These are phyloP conservation scores for Eucalyptus regnans DNA, from an alignment of 345 rosid species.

Conservation along the genomic window DNA sequence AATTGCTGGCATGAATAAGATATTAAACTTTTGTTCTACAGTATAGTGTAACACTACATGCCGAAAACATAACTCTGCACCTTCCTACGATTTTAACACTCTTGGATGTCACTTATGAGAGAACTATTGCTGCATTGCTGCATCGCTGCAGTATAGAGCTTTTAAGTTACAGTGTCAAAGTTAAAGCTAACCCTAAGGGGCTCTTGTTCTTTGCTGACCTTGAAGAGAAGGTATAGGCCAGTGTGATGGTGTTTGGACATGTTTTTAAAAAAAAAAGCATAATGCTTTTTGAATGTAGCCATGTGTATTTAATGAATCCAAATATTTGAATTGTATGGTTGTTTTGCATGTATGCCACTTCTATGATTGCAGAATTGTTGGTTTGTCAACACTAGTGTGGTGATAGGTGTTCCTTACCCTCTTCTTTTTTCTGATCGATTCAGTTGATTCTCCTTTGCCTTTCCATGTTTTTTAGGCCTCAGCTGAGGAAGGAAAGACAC, in stretches of 20 bases:
- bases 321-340: background rate
- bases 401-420: background rate
- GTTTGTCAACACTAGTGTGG: background rate
- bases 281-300: background rate
- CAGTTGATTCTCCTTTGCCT: background rate
- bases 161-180: background rate
- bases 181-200: background rate
- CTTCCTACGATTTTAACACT: background rate
- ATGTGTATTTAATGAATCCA: background rate
- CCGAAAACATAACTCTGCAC: background rate
- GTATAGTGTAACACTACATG: background rate
- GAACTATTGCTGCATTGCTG: background rate
- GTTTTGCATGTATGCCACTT: background rate
- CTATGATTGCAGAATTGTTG: background rate
- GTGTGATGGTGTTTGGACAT: background rate
- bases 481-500: conserved; percentile 26
- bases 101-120: background rate
- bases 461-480: conserved; percentile 23
- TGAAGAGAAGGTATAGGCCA: background rate
- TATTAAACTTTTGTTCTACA: background rate
- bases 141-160: background rate
- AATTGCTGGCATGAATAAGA: background rate
- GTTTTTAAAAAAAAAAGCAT: background rate
- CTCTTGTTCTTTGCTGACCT: background rate
- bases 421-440: background rate